These are phyloP conservation scores for Alternaria sp. DNA, from an alignment of 2,329 filamentous ascomycete species.

Conservation along the genomic window DNA sequence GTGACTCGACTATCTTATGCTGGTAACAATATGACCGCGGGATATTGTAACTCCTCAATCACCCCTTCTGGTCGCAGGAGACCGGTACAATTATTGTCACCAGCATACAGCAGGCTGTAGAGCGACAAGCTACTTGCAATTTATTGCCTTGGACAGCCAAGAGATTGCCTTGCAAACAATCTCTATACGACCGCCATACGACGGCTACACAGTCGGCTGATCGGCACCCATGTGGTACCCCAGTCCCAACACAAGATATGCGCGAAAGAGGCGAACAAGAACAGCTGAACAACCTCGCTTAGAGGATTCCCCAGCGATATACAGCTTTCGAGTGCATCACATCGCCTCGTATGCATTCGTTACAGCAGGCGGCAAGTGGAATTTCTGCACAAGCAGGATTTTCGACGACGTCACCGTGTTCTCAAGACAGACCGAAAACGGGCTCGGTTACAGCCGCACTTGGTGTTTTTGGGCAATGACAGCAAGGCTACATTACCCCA, in stretches of 20 bases:
- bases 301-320: background rate
- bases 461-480: background rate
- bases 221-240: background rate
- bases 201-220: background rate
- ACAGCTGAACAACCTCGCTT: background rate
- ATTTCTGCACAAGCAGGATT: constrained; percentile 2
- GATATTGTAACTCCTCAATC: background rate
- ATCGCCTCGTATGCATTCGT: background rate
- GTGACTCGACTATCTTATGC: background rate
- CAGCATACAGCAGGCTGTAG: background rate
- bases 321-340: background rate
- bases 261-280: background rate
- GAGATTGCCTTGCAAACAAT: background rate
- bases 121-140: background rate
- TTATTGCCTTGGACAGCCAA: background rate
- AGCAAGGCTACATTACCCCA: constrained; percentile 1
- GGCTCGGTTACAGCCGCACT: background rate
- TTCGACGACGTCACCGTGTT: constrained; percentile 4
- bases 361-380: background rate
- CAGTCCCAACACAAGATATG: background rate
- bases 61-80: background rate
- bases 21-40: background rate
- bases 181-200: background rate
- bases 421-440: constrained; percentile 1
- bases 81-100: background rate